These are phyloP conservation scores for Penicillium polonicum DNA, from an alignment of 2,329 filamentous ascomycete genomes.

Conservation along the genomic window DNA sequence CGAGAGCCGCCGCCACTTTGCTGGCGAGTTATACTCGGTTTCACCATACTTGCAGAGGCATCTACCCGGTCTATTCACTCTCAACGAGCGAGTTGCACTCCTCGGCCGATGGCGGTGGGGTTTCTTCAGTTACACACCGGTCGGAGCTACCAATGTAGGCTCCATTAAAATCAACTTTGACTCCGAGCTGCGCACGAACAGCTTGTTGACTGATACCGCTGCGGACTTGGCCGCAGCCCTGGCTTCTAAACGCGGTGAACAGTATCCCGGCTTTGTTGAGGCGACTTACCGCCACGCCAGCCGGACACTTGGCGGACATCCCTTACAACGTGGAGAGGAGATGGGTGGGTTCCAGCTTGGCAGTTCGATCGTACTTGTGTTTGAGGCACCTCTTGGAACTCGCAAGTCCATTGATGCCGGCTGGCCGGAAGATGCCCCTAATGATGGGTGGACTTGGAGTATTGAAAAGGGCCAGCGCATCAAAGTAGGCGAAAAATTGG, in stretches of 20 bases:
- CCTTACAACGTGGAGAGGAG: slow-evolving; percentile 83
- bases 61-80: slow-evolving; percentile 87
- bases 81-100: slow-evolving; percentile 94
- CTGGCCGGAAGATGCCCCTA: slow-evolving; percentile 56
- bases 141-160: slow-evolving; percentile 95
- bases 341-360: slow-evolving; percentile 98
- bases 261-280: slow-evolving; percentile 87
- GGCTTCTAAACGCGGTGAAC: slow-evolving; percentile 71
- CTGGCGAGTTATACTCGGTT: slow-evolving; percentile 91
- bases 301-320: slow-evolving; percentile 74
- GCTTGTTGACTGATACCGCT: slow-evolving; percentile 84
- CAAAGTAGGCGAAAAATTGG: slow-evolving; percentile 84
- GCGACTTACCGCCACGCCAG: slow-evolving; percentile 82
- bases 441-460: slow-evolving; percentile 77
- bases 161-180: slow-evolving; percentile 98
- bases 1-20: slow-evolving; percentile 91
- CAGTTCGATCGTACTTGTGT: slow-evolving; percentile 91
- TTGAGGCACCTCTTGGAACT: slow-evolving; percentile 77
- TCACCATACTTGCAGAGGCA: slow-evolving; percentile 92
- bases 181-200: slow-evolving; percentile 87
- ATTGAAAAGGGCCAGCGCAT: slow-evolving; percentile 85
- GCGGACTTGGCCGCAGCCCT: slow-evolving; percentile 82
- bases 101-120: slow-evolving; percentile 94
- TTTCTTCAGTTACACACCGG: slow-evolving; percentile 94
- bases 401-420: slow-evolving; percentile 60